Evolutionary conservation across 352 stramenopile species (phyloP).

Genomic region (Phytopythium mirpurense): DNA sequence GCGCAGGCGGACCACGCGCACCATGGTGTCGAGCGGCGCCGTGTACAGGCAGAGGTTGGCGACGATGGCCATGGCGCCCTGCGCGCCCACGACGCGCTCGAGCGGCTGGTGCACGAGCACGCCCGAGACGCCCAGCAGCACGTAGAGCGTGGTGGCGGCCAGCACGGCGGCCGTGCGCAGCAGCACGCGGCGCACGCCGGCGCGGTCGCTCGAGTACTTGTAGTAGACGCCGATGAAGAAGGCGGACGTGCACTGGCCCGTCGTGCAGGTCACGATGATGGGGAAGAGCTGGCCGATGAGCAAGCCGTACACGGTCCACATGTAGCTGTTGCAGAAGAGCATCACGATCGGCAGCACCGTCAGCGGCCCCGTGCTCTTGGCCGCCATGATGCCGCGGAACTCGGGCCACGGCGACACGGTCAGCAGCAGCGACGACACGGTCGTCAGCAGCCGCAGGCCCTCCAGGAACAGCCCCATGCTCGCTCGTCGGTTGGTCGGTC

Average conservation of each 20-base stretch:
- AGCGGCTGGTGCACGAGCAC: conserved; percentile 20
- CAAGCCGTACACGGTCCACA: conserved; percentile 17
- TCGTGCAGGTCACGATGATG: conserved; percentile 14
- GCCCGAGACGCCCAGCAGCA: conserved; percentile 19
- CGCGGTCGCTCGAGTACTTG: conserved; percentile 21
- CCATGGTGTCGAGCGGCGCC: conserved; percentile 39
- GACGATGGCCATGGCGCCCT: conserved; percentile 32
- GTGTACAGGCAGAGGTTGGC: conserved; percentile 39
- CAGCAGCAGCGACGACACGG: conserved; percentile 28
- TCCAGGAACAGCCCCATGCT: conserved; percentile 29
- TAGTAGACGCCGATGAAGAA: conserved; percentile 27
- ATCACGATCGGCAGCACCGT: conserved; percentile 9
- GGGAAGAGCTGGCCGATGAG: conserved; percentile 17
- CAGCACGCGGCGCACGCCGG: conserved; percentile 17
- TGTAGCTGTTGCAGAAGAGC: conserved; percentile 9
- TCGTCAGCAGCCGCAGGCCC: conserved; percentile 25
- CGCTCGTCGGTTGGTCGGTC: neutral
- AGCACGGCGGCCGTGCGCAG: conserved; percentile 11
- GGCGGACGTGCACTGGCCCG: conserved; percentile 14
- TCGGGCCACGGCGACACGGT: conserved; percentile 32
- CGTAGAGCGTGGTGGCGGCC: conserved; percentile 24
- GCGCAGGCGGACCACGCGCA: conserved; percentile 30
- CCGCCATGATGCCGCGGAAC: conserved; percentile 24
- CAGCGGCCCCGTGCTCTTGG: conserved; percentile 3
- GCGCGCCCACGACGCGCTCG: conserved; percentile 15